Evolutionary conservation across 306 rosid species (phyloP), one percentile per base, ranked within the genome.

Genomic region (Canavalia ensiformis): DNA sequence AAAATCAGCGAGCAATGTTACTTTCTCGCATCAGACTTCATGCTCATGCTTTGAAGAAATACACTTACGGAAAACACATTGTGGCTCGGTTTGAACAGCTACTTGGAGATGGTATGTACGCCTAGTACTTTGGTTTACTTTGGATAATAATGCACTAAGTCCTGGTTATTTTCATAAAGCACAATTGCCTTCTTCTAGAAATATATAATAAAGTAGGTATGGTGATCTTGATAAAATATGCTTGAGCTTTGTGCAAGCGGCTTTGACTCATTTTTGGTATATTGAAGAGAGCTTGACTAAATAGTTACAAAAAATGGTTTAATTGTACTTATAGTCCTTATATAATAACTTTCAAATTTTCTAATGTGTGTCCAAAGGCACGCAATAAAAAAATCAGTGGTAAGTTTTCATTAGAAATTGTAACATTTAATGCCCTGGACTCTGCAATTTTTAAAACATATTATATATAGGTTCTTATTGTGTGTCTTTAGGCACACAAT

Each of bases 11-110:
- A 69, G 82, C 72, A 33, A 60, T 64, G 54, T 67, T 91, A 76
- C 87, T 88, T 37, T 82, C 82, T 81, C 87, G 84, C 39, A 81
- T 88, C 55, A 89, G 90, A 81, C 75, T 83, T 68, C 90, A 91
- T 83, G 85, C 88, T 5, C 87, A 84, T 79, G 93, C 93, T 68
- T 79, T 91, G 88, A 91, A 91, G 93, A 91, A 91, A 81, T 89
- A 91, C 80, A 91, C 95, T n/a, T 91, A 91, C 0, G 93, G 93
- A 77, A 91, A 91, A 77, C 95, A 91, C 87, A 91, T 91, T 46
- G 91, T 91, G 68, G 87, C 93, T 72, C 92, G 95, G 29, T 83
- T 86, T 54, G 95, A 87, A 81, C 84, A 87, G 59, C 77, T 56
- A 69, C 57, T 80, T 30, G 87, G 85, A 51, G 87, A 73, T 56